Conservation (phyloP, 2,329 filamentous ascomycete species). For the Cytospora schulzeri region DNA sequence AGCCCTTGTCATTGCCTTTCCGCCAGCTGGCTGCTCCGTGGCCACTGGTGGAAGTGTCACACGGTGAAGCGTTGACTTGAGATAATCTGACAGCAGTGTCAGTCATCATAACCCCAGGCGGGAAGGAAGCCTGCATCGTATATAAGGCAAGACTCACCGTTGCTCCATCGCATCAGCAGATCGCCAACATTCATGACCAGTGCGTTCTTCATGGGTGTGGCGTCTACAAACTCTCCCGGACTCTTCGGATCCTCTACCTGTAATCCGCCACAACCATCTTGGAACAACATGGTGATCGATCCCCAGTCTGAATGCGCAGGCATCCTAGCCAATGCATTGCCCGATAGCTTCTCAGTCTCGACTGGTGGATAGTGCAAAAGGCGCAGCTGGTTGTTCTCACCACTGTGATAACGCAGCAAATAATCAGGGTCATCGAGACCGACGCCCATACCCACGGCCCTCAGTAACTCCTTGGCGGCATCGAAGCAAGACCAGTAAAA, state of each 20-base stretch:
- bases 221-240: conserved; percentile 25
- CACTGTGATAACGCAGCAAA: conserved; percentile 48
- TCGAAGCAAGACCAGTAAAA: conserved; percentile 39
- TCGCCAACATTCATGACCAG: conserved; percentile 28
- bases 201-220: conserved; percentile 23
- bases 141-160: conserved; percentile 11
- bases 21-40: conserved; percentile 41
- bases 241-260: conserved; percentile 39
- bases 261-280: conserved; percentile 46
- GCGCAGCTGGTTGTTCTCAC: conserved; percentile 60
- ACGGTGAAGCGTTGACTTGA: conserved; percentile 28
- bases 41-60: conserved; percentile 20
- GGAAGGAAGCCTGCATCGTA: background rate
- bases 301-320: conserved; percentile 39
- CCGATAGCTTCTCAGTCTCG: conserved; percentile 34
- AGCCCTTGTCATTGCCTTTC: conserved; percentile 31
- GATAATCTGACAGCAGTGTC: conserved; percentile 15
- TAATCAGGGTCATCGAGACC: conserved; percentile 33
- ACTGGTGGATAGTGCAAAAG: conserved; percentile 56
- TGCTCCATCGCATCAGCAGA: conserved; percentile 28
- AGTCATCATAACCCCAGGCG: background rate
- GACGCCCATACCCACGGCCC: conserved; percentile 38
- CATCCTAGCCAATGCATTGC: conserved; percentile 33
- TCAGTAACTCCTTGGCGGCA: conserved; percentile 35
- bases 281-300: conserved; percentile 49